phyloP scores from a whole-genome alignment of 352 stramenopile species.

The Phytophthora lateralis region DNA sequence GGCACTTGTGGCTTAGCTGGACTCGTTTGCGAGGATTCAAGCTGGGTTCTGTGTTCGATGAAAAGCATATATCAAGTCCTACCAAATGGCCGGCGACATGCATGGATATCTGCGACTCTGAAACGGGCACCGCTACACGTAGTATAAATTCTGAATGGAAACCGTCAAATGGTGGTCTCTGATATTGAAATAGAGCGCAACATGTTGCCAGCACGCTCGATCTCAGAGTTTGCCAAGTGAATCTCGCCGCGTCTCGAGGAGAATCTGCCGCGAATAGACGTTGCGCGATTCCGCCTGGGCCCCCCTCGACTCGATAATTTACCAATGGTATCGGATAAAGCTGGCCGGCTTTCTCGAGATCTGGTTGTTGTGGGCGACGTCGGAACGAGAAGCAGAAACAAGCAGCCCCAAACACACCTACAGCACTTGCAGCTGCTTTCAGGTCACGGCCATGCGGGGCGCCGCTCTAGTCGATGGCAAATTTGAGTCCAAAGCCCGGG shows the following conservation, averaged over 20 bases:
- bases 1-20: not conserved
- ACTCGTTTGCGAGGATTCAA: not conserved
- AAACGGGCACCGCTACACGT: not conserved
- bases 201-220: not conserved
- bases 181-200: not conserved
- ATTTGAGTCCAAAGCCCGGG: conserved; percentile 12
- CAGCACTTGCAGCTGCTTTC: conserved; percentile 26
- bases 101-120: not conserved
- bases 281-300: conserved; percentile 17
- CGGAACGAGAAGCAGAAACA: conserved; percentile 34
- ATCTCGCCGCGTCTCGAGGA: conserved; percentile 4
- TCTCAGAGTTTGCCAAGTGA: not conserved
- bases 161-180: not conserved
- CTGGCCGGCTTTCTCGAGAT: conserved; percentile 3
- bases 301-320: not conserved
- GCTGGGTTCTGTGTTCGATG: not conserved
- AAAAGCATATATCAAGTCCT: too few species aligned
- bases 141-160: conserved; percentile 7
- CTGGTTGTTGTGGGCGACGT: conserved; percentile 5
- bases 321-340: not conserved
- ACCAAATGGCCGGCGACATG: not conserved
- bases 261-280: conserved; percentile 10
- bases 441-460: too few species aligned
- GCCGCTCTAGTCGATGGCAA: conserved; percentile 1
- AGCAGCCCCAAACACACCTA: conserved; percentile 8